Conservation (phyloP, 352 stramenopile species). For the Phytophthora fragariaefolia region DNA sequence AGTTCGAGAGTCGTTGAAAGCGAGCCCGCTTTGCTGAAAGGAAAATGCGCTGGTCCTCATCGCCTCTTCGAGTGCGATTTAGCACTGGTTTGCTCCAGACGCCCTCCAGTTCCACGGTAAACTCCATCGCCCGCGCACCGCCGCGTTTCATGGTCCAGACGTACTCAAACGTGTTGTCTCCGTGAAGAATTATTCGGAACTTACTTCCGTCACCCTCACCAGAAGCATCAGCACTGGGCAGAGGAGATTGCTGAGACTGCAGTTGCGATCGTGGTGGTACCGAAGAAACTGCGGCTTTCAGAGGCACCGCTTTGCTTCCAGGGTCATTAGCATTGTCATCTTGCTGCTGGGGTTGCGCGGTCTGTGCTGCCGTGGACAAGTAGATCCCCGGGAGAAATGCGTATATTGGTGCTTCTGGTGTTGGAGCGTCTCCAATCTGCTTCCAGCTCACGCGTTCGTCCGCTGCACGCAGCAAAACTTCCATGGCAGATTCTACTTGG, state of each 20-base stretch:
- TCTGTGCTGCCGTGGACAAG: conserved; percentile 5
- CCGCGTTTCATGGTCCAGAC: conserved; percentile 66
- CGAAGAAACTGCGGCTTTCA: conserved; percentile 7
- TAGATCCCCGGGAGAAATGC: conserved; percentile 76
- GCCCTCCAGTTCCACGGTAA: conserved; percentile 70
- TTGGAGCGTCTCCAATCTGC: conserved; percentile 2
- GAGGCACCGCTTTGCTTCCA: conserved; percentile 1
- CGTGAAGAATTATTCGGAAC: conserved; percentile 63
- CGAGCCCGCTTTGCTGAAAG: conserved; percentile 62
- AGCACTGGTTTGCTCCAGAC: conserved; percentile 75
- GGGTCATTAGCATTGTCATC: conserved; percentile 6
- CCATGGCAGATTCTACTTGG: conserved; percentile 65
- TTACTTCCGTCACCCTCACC: conserved; percentile 44
- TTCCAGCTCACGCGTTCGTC: conserved; percentile 73
- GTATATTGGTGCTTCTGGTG: conserved; percentile 35
- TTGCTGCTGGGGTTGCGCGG: conserved; percentile 21
- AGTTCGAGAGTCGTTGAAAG: conserved; percentile 80
- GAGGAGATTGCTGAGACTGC: neutral
- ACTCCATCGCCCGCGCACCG: conserved; percentile 68
- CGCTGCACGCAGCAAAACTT: conserved; percentile 59
- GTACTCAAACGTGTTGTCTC: conserved; percentile 88
- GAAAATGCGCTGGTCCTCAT: conserved; percentile 78
- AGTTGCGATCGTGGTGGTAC: neutral
- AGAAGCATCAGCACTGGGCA: neutral
- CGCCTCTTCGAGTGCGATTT: conserved; percentile 74